These are phyloP conservation scores for Rhytidiadelphus loreus DNA, from an alignment of 225 moss, liverwort and hornwort genomes.

Conservation along the genomic window DNA sequence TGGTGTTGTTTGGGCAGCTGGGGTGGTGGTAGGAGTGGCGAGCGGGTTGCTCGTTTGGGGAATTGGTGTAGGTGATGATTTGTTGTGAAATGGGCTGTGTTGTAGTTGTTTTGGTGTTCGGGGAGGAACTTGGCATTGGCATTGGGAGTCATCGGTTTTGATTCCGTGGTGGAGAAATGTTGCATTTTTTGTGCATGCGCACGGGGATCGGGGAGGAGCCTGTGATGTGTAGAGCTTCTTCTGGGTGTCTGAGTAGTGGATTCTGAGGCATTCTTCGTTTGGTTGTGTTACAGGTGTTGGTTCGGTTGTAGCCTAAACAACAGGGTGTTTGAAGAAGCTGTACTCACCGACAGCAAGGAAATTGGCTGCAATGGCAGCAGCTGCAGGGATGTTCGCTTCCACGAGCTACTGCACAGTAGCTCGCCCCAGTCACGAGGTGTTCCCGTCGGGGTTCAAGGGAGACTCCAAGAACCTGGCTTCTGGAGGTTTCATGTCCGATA, in stretches of 20 bases:
- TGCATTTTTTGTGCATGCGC: neutral
- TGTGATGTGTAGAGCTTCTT: neutral
- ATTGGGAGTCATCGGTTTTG: neutral
- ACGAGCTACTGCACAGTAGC: conserved; percentile 15
- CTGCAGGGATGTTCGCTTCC: conserved; percentile 26
- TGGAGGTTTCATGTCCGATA: neutral
- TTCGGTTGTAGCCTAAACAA: neutral
- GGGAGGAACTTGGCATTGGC: neutral
- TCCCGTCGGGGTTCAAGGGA: conserved; percentile 23
- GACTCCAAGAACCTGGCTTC: conserved; percentile 2
- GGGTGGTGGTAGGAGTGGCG: neutral
- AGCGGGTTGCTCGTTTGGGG: neutral
- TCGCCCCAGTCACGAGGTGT: neutral
- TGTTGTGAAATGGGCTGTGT: neutral
- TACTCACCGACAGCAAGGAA: neutral
- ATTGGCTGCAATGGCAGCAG: conserved; percentile 14
- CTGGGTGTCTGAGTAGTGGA: neutral
- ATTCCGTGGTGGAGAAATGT: neutral
- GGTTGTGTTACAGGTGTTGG: neutral
- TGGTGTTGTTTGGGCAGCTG: neutral
- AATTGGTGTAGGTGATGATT: neutral
- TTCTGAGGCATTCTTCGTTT: neutral
- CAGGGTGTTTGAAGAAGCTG: neutral
- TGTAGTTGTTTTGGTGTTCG: neutral
- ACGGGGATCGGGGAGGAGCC: neutral